These are phyloP conservation scores for Schizochytrium sp. DNA, from an alignment of 108 stramenopile genomes.

Conservation along the genomic window DNA sequence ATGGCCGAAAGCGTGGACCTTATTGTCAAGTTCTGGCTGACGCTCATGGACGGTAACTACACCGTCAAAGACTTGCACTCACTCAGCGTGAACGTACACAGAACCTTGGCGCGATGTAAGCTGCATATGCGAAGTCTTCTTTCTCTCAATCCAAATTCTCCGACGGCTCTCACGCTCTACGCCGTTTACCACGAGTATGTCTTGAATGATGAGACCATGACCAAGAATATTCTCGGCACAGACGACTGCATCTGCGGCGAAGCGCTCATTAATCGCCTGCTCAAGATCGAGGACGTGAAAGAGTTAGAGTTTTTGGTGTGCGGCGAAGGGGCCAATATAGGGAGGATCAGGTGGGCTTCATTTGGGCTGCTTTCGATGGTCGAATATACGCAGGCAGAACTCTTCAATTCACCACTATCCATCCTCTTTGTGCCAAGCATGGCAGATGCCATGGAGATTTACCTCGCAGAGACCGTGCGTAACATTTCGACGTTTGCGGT, in stretches of 20 bases:
- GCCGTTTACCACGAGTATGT: slow-evolving; percentile 8
- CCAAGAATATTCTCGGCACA: background rate
- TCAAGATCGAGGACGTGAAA: background rate
- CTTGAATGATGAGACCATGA: background rate
- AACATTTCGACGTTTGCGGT: background rate
- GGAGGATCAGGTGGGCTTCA: background rate
- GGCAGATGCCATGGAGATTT: background rate
- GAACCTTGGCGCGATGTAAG: background rate
- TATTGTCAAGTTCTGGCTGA: background rate
- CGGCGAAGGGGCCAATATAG: background rate
- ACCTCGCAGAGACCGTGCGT: background rate
- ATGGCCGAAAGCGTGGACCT: background rate
- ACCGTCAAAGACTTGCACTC: background rate
- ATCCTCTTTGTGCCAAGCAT: background rate
- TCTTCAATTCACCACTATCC: background rate
- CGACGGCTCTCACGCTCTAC: background rate
- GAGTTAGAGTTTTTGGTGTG: background rate
- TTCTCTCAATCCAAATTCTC: background rate
- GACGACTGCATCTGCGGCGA: background rate
- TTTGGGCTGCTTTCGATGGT: background rate
- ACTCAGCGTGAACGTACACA: background rate
- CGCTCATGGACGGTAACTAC: background rate
- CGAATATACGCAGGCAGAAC: background rate
- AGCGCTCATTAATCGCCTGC: background rate
- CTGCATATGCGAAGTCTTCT: background rate